phyloP scores from a whole-genome alignment of 169 alveolate genomes.

The Besnoitia besnoiti region DNA sequence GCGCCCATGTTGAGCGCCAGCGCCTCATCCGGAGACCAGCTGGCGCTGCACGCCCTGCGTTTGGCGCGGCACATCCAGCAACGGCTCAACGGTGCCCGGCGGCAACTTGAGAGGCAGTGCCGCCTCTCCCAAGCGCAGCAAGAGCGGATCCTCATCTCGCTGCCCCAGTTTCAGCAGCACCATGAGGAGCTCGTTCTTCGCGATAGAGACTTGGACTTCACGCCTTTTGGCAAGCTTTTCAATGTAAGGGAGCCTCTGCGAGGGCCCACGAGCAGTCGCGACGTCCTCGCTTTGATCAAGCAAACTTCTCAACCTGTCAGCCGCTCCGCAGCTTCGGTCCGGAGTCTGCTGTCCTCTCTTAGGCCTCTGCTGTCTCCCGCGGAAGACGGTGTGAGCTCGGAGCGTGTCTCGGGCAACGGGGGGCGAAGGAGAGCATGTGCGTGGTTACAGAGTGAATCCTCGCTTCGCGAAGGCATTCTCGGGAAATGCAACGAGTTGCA shows the following conservation, averaged over 20 bases:
- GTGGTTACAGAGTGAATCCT: background rate
- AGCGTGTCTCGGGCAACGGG: background rate
- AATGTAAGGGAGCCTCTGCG: background rate
- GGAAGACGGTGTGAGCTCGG: background rate
- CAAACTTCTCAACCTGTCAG: background rate
- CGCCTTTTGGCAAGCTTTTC: background rate
- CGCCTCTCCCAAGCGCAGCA: background rate
- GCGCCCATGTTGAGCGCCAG: background rate
- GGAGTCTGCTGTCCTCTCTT: background rate
- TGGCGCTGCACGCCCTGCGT: background rate
- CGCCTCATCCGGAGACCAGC: background rate
- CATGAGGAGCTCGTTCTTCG: background rate
- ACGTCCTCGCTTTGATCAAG: background rate
- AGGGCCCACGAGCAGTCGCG: background rate
- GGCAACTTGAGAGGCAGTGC: background rate
- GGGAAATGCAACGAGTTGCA: background rate
- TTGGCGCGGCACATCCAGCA: background rate
- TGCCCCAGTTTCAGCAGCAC: conserved; percentile 17
- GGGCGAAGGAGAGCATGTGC: background rate
- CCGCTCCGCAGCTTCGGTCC: background rate
- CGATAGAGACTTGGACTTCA: conserved; percentile 10
- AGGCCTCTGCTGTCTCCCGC: background rate
- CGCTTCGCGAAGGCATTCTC: background rate
- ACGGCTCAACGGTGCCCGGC: background rate
- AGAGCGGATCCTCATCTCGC: conserved; percentile 16